These are phyloP conservation scores for Fusarium dlaminii DNA, from an alignment of 2,329 filamentous ascomycete genomes.

Conservation along the genomic window DNA sequence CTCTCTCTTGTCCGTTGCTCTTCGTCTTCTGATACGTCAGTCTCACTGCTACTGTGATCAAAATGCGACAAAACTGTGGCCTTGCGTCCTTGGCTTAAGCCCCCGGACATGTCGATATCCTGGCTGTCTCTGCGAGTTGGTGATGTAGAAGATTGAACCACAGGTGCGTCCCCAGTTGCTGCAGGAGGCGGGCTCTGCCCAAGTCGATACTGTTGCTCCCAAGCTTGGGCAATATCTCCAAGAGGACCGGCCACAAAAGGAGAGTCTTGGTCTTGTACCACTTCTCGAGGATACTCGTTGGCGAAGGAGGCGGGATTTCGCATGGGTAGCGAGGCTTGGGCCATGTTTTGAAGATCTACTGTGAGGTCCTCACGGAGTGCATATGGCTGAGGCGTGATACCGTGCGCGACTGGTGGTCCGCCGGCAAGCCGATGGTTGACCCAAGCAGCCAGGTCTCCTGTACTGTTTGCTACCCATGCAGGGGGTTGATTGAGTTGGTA, in stretches of 20 bases:
- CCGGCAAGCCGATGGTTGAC: constrained; percentile 4
- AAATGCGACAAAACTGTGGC: not conserved
- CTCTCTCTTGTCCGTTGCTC: not conserved
- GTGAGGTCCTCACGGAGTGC: constrained; percentile 32
- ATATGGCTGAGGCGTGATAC: constrained; percentile 36
- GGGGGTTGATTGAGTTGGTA: not conserved
- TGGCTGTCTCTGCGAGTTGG: not conserved
- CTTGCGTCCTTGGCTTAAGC: not conserved
- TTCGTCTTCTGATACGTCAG: constrained; percentile 1
- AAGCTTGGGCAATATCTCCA: constrained; percentile 9
- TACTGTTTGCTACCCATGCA: constrained; percentile 16
- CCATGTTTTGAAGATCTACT: constrained; percentile 17
- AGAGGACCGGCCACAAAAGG: constrained; percentile 5
- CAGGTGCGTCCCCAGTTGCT: not conserved
- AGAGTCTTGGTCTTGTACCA: not conserved
- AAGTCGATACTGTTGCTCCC: constrained; percentile 9
- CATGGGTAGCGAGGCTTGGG: not conserved
- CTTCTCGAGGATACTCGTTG: constrained; percentile 13
- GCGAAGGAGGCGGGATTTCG: constrained; percentile 7
- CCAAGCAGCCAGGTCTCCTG: constrained; percentile 5
- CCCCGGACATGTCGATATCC: not conserved
- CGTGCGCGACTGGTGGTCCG: not conserved
- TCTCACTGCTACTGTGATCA: constrained; percentile 1
- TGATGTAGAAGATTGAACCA: not conserved
- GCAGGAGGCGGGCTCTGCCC: not conserved